Percentiles rank a stretch among this genome's conserved stretches.
Evolutionary conservation across 2,329 filamentous ascomycete species (phyloP).

Genomic region (Botrytis sinoallii): DNA sequence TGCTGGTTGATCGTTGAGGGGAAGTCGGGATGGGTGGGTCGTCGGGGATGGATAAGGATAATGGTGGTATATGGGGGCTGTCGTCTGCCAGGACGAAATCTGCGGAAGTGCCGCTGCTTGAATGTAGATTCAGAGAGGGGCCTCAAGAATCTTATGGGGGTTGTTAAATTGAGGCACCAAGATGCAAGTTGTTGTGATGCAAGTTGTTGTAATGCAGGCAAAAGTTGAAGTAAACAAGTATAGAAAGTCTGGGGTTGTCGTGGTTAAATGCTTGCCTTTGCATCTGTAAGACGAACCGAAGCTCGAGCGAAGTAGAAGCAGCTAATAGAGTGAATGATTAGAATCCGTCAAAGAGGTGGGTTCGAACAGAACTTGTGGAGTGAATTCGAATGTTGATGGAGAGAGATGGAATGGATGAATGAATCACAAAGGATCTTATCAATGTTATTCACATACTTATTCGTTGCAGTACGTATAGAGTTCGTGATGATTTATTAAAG

Average conservation of each 20-base stretch:
- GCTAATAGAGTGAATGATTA: neutral
- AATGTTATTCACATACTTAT: slow-evolving; percentile 1
- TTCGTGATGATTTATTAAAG: too few species aligned
- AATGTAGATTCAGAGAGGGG: slow-evolving; percentile 20
- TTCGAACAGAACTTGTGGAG: neutral
- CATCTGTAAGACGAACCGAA: neutral
- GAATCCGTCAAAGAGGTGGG: neutral
- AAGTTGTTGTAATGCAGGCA: slow-evolving; percentile 1
- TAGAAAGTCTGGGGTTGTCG: neutral
- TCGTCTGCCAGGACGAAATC: slow-evolving; percentile 72
- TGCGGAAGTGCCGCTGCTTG: slow-evolving; percentile 47
- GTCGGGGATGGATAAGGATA: slow-evolving; percentile 65
- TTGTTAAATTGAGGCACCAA: neutral
- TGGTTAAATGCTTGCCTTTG: neutral
- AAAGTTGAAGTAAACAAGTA: neutral
- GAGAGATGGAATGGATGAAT: neutral
- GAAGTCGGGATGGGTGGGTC: slow-evolving; percentile 57
- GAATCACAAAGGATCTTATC: neutral
- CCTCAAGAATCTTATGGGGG: slow-evolving; percentile 11
- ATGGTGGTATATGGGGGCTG: slow-evolving; percentile 49
- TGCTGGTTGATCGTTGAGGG: slow-evolving; percentile 49
- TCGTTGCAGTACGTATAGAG: neutral
- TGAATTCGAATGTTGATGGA: neutral
- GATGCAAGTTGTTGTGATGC: slow-evolving; percentile 2
- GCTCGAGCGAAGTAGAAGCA: neutral